Conservation (phyloP, 257 asterid species). For the Solanum arcanum region DNA sequence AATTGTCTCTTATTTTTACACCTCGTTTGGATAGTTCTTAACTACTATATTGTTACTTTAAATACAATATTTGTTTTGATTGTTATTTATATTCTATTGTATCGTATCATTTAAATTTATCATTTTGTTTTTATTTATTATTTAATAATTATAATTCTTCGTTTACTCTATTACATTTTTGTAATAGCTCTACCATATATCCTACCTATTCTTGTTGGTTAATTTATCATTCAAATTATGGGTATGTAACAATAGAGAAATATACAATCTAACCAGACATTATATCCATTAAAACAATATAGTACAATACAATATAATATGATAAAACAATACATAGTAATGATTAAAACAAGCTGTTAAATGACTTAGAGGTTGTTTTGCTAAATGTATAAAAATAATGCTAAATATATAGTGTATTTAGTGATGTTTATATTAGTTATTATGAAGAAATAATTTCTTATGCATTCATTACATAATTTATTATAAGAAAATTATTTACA, state of each 20-base stretch:
- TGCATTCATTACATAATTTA: neutral
- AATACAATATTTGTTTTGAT: too few species aligned
- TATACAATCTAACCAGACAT: neutral
- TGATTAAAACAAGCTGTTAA: neutral
- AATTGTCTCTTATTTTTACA: neutral
- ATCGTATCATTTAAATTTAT: too few species aligned
- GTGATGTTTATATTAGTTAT: neutral
- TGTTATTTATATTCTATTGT: too few species aligned
- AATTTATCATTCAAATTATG: neutral
- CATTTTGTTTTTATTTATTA: too few species aligned
- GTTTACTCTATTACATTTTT: too few species aligned
- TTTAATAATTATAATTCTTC: too few species aligned
- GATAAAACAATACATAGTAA: too few species aligned
- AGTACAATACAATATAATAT: neutral
- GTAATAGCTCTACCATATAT: neutral
- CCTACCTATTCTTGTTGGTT: neutral
- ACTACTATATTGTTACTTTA: too few species aligned
- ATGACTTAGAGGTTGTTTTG: neutral
- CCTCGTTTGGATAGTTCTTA: too few species aligned
- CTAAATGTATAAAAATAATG: too few species aligned
- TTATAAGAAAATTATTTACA: too few species aligned
- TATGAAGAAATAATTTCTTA: neutral
- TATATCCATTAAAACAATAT: too few species aligned
- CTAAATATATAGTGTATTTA: neutral
- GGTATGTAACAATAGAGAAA: neutral